phyloP scores from a whole-genome alignment of 495 filamentous ascomycete species.

The Podospora conica region DNA sequence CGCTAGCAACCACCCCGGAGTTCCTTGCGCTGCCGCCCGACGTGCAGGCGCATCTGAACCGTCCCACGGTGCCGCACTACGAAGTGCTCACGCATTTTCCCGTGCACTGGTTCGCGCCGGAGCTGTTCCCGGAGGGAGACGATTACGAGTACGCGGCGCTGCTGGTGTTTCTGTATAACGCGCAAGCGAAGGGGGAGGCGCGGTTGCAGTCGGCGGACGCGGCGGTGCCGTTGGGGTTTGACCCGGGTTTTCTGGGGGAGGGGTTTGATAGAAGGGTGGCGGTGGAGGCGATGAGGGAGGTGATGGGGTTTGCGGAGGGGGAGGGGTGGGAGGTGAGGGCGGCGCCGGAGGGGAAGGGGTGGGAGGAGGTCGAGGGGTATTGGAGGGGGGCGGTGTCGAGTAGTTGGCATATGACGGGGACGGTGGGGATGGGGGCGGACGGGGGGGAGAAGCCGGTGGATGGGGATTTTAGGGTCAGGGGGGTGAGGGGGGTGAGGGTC shows the following conservation, averaged over 20 bases:
- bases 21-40: constrained; percentile 39
- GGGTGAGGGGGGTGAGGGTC: constrained; percentile 51
- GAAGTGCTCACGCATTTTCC: constrained; percentile 38
- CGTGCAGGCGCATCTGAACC: constrained; percentile 35
- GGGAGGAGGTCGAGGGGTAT: constrained; percentile 45
- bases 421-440: constrained; percentile 53
- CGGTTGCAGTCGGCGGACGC: constrained; percentile 52
- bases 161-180: constrained; percentile 32
- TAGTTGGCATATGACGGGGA: constrained; percentile 56
- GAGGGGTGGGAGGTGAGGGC: constrained; percentile 38
- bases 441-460: constrained; percentile 50
- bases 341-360: constrained; percentile 31
- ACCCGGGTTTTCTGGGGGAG: constrained; percentile 51
- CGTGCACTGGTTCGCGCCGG: constrained; percentile 39
- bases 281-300: constrained; percentile 47
- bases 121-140: constrained; percentile 21
- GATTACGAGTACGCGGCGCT: constrained; percentile 29
- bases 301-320: constrained; percentile 35
- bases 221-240: constrained; percentile 46
- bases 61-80: constrained; percentile 40
- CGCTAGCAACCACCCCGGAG: constrained; percentile 31
- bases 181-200: constrained; percentile 43
- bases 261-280: constrained; percentile 52
- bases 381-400: constrained; percentile 34
- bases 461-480: constrained; percentile 46